Evolutionary conservation across 2,329 filamentous ascomycete genomes (phyloP).

Genomic region (Apiospora koreana): DNA sequence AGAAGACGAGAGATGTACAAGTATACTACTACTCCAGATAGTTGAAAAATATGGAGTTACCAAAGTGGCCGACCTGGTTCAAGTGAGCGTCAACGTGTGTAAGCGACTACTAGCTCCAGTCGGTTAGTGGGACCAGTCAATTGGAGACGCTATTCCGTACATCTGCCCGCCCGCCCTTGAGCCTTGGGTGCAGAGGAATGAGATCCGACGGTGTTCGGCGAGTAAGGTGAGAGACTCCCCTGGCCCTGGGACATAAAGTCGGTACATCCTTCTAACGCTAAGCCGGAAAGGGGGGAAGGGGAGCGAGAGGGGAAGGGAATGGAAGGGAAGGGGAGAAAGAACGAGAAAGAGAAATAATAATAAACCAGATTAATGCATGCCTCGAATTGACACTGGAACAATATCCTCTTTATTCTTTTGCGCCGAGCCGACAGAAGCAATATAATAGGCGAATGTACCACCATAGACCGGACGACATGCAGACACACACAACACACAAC

Average conservation of each 20-base stretch:
- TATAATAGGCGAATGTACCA: not conserved
- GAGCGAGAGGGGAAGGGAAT: not conserved
- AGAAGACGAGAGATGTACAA: not conserved
- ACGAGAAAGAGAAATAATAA: not conserved
- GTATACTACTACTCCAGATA: not conserved
- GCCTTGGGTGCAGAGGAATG: not conserved
- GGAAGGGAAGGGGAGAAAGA: not conserved
- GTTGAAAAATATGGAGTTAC: not conserved
- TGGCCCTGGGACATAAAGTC: not conserved
- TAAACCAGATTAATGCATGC: not conserved
- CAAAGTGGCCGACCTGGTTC: not conserved
- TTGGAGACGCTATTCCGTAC: conserved; percentile 6
- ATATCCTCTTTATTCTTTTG: not conserved
- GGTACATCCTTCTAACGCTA: not conserved
- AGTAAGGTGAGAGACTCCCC: not conserved
- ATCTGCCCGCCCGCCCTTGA: not conserved
- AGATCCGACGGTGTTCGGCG: conserved; percentile 6
- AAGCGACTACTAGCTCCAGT: not conserved
- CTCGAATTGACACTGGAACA: not conserved
- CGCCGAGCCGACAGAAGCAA: conserved; percentile 7
- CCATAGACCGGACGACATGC: not conserved
- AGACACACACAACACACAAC: not conserved
- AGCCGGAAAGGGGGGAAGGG: not conserved
- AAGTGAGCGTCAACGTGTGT: not conserved
- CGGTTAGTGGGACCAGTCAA: conserved; percentile 3